phyloP scores from a whole-genome alignment of 2,329 filamentous ascomycete species.

The Monosporascus sp. region DNA sequence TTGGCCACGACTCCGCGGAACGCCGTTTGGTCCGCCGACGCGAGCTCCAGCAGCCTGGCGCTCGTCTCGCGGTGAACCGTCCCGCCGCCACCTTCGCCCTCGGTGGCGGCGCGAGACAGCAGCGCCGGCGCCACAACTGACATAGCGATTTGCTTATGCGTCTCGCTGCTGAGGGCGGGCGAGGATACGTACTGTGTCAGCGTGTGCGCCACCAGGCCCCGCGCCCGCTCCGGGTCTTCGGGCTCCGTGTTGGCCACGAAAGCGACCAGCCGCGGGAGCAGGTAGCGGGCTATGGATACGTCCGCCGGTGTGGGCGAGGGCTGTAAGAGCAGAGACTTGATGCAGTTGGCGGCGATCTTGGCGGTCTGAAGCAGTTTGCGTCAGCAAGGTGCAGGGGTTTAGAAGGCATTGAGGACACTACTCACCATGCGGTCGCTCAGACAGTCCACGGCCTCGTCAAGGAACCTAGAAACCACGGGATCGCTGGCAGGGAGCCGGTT shows the following conservation, averaged over 20 bases:
- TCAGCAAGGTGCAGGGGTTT: slow-evolving; percentile 7
- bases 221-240: slow-evolving; percentile 75
- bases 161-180: slow-evolving; percentile 28
- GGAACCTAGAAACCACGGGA: slow-evolving; percentile 65
- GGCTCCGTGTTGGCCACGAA: slow-evolving; percentile 67
- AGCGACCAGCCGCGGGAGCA: slow-evolving; percentile 68
- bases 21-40: slow-evolving; percentile 62
- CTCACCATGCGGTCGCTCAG: slow-evolving; percentile 67
- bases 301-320: slow-evolving; percentile 58
- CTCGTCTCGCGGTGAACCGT: slow-evolving; percentile 67
- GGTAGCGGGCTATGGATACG: slow-evolving; percentile 65
- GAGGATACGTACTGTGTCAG: slow-evolving; percentile 65
- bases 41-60: slow-evolving; percentile 71
- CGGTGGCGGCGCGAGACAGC: slow-evolving; percentile 63
- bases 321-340: slow-evolving; percentile 74
- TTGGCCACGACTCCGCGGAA: slow-evolving; percentile 71
- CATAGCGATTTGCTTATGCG: slow-evolving; percentile 55
- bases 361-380: slow-evolving; percentile 53
- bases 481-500: slow-evolving; percentile 71
- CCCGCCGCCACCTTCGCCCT: slow-evolving; percentile 40
- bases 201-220: slow-evolving; percentile 65
- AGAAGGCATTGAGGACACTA: background rate
- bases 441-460: slow-evolving; percentile 80
- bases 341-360: slow-evolving; percentile 85
- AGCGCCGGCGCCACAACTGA: slow-evolving; percentile 73